Percentiles rank a stretch among this genome's conserved stretches.
phyloP scores from a whole-genome alignment of 140 eudicot genomes.

The Bidens hawaiensis region DNA sequence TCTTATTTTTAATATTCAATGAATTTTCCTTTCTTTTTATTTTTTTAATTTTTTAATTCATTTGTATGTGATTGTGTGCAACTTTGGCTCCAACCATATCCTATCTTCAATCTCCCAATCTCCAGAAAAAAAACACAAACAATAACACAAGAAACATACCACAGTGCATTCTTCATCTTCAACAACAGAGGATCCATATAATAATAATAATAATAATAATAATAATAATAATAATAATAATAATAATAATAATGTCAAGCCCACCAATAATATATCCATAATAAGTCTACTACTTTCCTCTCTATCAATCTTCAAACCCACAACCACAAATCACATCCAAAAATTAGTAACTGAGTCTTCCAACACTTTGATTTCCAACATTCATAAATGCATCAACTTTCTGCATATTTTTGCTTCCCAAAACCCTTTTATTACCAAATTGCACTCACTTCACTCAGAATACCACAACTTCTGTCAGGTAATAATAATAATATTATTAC shows the following conservation, averaged over 20 bases:
- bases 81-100: conserved; percentile 25
- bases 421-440: conserved; percentile 38
- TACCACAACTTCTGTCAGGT: conserved; percentile 54
- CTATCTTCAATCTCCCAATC: conserved; percentile 22
- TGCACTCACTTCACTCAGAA: conserved; percentile 32
- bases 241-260: not conserved
- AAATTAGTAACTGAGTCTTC: conserved; percentile 33
- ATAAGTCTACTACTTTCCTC: conserved; percentile 36
- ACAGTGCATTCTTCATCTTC: conserved; percentile 29
- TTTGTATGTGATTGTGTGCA: not conserved
- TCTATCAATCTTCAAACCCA: conserved; percentile 27
- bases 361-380: conserved; percentile 29
- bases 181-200: not conserved
- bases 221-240: conserved; percentile 1
- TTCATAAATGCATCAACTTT: conserved; percentile 36
- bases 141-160: not conserved
- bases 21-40: not conserved
- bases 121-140: not conserved
- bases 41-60: not conserved
- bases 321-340: conserved; percentile 31
- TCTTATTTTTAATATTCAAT: too few species aligned
- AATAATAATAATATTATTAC: too few species aligned
- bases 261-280: conserved; percentile 16
- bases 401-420: conserved; percentile 39
- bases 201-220: conserved; percentile 2